Conservation (phyloP, 306 rosid species). For the Inga oerstediana region DNA sequence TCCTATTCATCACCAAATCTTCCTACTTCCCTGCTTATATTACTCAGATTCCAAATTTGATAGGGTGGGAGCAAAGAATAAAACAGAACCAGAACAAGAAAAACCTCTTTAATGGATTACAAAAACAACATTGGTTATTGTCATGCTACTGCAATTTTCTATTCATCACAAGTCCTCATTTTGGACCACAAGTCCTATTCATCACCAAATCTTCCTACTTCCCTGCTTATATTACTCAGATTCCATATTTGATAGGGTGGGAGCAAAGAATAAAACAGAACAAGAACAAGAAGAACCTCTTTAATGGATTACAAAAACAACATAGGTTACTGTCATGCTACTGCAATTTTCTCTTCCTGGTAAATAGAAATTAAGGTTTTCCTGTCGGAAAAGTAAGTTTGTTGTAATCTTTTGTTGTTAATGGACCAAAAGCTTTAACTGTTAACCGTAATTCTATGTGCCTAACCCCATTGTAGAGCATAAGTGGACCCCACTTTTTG, state of each 20-base stretch:
- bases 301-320: not conserved
- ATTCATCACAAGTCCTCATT: not conserved
- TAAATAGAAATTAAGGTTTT: not conserved
- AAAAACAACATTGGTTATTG: not conserved
- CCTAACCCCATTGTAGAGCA: not conserved
- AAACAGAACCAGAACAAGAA: not conserved
- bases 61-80: constrained; percentile 5
- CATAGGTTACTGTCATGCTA: not conserved
- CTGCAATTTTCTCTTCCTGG: not conserved
- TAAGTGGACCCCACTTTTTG: not conserved
- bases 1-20: constrained; percentile 17
- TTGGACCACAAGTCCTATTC: constrained; percentile 27
- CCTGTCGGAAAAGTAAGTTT: not conserved
- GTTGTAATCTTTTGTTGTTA: not conserved
- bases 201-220: constrained; percentile 16
- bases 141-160: not conserved
- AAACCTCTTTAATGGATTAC: not conserved
- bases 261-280: not conserved
- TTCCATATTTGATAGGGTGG: constrained; percentile 12
- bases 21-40: constrained; percentile 20
- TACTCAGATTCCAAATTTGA: constrained; percentile 8
- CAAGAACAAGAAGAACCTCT: not conserved
- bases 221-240: constrained; percentile 16
- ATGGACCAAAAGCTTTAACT: not conserved
- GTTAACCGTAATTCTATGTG: not conserved